phyloP scores from a whole-genome alignment of 805 yeast species.

The Candida jianshihensis region DNA sequence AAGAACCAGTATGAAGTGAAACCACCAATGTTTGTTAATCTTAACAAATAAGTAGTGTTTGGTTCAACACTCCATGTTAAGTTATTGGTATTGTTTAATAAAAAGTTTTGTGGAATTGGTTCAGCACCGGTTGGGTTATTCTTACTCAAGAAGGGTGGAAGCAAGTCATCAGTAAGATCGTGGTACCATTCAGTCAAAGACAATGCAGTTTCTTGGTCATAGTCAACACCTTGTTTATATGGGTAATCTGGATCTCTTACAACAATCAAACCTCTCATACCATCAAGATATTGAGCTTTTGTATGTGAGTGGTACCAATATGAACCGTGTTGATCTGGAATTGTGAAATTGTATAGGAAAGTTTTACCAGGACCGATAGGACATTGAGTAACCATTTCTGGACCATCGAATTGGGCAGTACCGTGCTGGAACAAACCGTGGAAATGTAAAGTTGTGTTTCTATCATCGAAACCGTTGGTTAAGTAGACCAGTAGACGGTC shows the following conservation, averaged over 20 bases:
- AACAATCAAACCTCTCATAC: slow-evolving; percentile 61
- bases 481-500: slow-evolving; percentile 70
- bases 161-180: slow-evolving; percentile 40
- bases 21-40: slow-evolving; percentile 83
- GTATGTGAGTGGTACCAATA: slow-evolving; percentile 53
- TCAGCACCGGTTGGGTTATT: slow-evolving; percentile 98
- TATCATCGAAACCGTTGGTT: slow-evolving; percentile 62
- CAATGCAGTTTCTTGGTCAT: slow-evolving; percentile 71
- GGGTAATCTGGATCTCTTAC: slow-evolving; percentile 63
- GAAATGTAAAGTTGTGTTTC: slow-evolving; percentile 80
- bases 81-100: slow-evolving; percentile 77
- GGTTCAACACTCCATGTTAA: slow-evolving; percentile 78
- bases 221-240: slow-evolving; percentile 41
- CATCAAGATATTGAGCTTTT: slow-evolving; percentile 40
- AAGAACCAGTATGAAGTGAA: slow-evolving; percentile 85
- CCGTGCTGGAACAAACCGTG: slow-evolving; percentile 53
- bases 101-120: slow-evolving; percentile 79
- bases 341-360: slow-evolving; percentile 36
- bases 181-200: slow-evolving; percentile 89
- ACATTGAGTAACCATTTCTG: slow-evolving; percentile 40
- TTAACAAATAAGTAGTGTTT: slow-evolving; percentile 72
- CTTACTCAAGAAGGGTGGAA: slow-evolving; percentile 50
- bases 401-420: slow-evolving; percentile 45
- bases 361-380: slow-evolving; percentile 37
- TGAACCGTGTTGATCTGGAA: slow-evolving; percentile 37